Conservation (phyloP, 192 early-diverging fungal genomes). For the Umbelopsis ramanniana region DNA sequence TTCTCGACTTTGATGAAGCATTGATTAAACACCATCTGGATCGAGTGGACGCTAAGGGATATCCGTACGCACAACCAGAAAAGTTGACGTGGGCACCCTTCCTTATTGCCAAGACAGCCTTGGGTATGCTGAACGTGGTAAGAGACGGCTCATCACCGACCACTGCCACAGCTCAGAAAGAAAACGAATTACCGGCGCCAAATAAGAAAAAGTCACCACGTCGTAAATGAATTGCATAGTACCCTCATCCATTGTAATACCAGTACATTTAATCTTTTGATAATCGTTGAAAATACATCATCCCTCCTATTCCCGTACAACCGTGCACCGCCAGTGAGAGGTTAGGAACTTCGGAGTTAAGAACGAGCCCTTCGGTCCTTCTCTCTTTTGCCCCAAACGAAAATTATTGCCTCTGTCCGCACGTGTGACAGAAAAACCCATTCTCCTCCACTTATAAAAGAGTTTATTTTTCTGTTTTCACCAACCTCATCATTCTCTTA, state of each 20-base stretch:
- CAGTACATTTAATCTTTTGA: neutral
- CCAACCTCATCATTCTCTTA: neutral
- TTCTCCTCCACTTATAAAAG: neutral
- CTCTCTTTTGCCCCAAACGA: neutral
- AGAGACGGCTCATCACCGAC: slow-evolving; percentile 12
- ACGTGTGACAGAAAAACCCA: slow-evolving; percentile 2
- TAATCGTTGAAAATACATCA: no score
- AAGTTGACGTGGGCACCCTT: slow-evolving; percentile 77
- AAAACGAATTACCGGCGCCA: neutral
- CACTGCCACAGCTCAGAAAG: slow-evolving; percentile 14
- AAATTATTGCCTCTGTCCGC: slow-evolving; percentile 1
- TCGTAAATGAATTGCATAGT: neutral
- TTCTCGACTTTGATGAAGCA: slow-evolving; percentile 49
- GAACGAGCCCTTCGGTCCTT: neutral
- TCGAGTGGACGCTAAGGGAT: slow-evolving; percentile 52
- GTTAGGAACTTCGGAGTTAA: slow-evolving; percentile 9
- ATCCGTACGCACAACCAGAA: slow-evolving; percentile 55
- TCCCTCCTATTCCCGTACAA: slow-evolving; percentile 4
- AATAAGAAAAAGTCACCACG: neutral
- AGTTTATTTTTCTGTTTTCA: no score
- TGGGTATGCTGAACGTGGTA: slow-evolving; percentile 13
- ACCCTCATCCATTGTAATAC: neutral
- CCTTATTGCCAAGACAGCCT: slow-evolving; percentile 32
- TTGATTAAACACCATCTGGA: slow-evolving; percentile 48
- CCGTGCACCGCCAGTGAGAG: neutral